A percentile compares a stretch with the other conserved stretches of the same genome.
These are phyloP conservation scores for Aspergillus tanneri DNA, from an alignment of 2,329 filamentous ascomycete genomes.

Conservation along the genomic window DNA sequence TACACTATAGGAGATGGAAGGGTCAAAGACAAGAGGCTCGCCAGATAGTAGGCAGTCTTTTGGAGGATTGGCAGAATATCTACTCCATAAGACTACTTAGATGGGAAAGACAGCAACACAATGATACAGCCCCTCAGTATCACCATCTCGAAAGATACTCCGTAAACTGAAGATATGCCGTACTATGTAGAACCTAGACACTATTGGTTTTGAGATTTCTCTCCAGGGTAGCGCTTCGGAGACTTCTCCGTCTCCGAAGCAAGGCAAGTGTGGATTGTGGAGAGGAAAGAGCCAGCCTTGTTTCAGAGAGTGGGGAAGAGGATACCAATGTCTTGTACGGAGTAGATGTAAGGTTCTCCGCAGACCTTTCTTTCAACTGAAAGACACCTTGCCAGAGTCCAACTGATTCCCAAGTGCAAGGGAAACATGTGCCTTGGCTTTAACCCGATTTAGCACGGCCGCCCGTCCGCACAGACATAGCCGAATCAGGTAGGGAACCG, in stretches of 20 bases:
- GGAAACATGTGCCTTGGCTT: background rate
- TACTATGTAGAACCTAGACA: too few relatives aligned
- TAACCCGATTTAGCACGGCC: conserved; percentile 12
- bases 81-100: background rate
- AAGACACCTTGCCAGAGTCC: too few relatives aligned
- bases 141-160: background rate
- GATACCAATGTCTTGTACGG: background rate
- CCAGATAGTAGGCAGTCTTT: background rate
- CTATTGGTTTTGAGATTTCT: too few relatives aligned
- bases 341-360: too few relatives aligned
- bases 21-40: too few relatives aligned
- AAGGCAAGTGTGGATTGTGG: conserved; percentile 6
- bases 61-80: background rate
- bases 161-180: background rate
- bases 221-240: conserved; percentile 16
- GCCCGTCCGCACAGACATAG: background rate
- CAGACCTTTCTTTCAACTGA: background rate
- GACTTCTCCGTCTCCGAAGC: conserved; percentile 13
- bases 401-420: too few relatives aligned
- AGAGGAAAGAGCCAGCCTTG: background rate
- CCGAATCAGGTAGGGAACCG: conserved; percentile 12
- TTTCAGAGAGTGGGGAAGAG: conserved; percentile 1
- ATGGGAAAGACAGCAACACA: background rate
- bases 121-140: background rate
- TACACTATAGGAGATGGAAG: too few relatives aligned